Evolutionary conservation across 768 basidiomycete species (phyloP), one percentile per base, ranked within the genome.

Genomic region (Termitomyces sp.): DNA sequence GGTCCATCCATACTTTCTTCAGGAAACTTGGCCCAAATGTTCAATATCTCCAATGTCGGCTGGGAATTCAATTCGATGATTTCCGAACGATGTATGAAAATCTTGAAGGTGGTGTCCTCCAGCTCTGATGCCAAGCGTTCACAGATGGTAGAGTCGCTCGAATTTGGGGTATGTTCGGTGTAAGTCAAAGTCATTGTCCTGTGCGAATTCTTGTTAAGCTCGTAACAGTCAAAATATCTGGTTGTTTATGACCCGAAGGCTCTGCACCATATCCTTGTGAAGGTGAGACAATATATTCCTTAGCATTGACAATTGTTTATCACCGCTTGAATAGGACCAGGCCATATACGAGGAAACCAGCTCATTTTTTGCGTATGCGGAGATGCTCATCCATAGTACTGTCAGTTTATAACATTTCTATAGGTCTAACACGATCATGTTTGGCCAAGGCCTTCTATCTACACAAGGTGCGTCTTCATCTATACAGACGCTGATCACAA

Each of bases 21-120:
- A 52, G 51, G 51, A 40, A 52, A 52, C 39, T n/a, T 52, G 37
- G 26, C 37, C 3, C 51, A 52, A 13, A 52, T 52, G n/a, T 52
- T 52, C n/a, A 20, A 40, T 12, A 1, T 26, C n/a, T 27, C 51
- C 7, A 52, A 26, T 52, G 33, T 12, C 14, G 51, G 51, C 24
- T 52, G 51, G 51, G n/a, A 52, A 13, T 52, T 52, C 26, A 52
- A 39, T 40, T 40, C 51, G 0, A 40, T 52, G 51, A 39, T 52
- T 22, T 39, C 51, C 7, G 37, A 52, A 52, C 51, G 37, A 52
- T 52, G 51, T 52, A 51, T 39, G 36, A 3, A 3, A 13, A 30
- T 13, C 22, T 16, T 18, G 4, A 8, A 20, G 8, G 27, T 4
- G 18, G 30, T 20, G 6, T n/a, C 7, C 18, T 52, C 13, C 4